Conservation (phyloP, 2,329 filamentous ascomycete genomes). For the Arthroderma sp. region DNA sequence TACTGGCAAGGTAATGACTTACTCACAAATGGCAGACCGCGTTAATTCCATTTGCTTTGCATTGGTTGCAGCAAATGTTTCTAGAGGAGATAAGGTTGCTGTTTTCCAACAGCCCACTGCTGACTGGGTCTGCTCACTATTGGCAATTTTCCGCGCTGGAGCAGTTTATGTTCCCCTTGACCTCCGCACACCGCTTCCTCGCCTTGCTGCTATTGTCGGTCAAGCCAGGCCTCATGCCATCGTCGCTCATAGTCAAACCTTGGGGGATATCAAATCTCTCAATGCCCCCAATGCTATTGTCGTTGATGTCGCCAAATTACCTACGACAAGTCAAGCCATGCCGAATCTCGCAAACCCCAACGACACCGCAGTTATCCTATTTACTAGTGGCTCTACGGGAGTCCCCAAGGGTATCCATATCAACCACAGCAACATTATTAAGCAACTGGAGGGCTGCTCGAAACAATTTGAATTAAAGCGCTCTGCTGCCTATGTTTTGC, state of each 20-base stretch:
- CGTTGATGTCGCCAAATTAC: slow-evolving; percentile 26
- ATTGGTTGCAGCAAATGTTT: slow-evolving; percentile 16
- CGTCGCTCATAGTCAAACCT: slow-evolving; percentile 19
- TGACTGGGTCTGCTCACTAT: slow-evolving; percentile 23
- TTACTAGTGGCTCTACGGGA: slow-evolving; percentile 21
- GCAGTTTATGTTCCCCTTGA: slow-evolving; percentile 32
- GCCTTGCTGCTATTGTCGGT: slow-evolving; percentile 24
- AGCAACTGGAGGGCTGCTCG: slow-evolving; percentile 16
- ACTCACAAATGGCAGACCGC: slow-evolving; percentile 24
- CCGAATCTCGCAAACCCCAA: slow-evolving; percentile 18
- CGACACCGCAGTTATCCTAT: slow-evolving; percentile 28
- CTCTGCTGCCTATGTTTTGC: slow-evolving; percentile 8
- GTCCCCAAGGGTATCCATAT: slow-evolving; percentile 34
- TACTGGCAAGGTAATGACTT: slow-evolving; percentile 23
- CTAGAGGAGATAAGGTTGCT: slow-evolving; percentile 22
- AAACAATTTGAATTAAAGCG: slow-evolving; percentile 8
- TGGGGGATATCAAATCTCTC: neutral
- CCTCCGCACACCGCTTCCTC: slow-evolving; percentile 17
- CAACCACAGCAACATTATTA: slow-evolving; percentile 16
- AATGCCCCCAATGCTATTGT: neutral
- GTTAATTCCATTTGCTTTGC: slow-evolving; percentile 26
- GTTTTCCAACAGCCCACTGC: slow-evolving; percentile 32
- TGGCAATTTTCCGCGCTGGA: slow-evolving; percentile 31
- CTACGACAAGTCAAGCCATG: neutral
- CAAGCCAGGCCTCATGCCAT: slow-evolving; percentile 22